Evolutionary conservation across 2,329 filamentous ascomycete genomes (phyloP).

Genomic region (Emericellopsis atlantica): DNA sequence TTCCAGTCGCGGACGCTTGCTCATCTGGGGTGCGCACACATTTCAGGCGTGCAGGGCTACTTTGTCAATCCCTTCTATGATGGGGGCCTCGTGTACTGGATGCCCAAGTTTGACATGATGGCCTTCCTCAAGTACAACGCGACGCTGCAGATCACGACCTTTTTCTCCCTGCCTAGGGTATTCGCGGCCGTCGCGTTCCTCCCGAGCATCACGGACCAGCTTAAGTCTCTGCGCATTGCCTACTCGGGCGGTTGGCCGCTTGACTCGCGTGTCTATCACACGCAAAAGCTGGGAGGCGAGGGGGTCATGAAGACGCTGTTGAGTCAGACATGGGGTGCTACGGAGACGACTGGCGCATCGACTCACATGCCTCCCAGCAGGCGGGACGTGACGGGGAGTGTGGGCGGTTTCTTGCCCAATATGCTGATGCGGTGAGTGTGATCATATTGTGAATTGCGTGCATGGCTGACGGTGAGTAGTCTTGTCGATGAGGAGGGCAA

Average conservation of each 20-base stretch:
- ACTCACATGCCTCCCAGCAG: conserved; percentile 28
- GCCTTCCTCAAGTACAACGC: conserved; percentile 40
- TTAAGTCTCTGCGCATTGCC: conserved; percentile 31
- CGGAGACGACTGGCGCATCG: conserved; percentile 37
- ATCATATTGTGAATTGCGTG: not conserved
- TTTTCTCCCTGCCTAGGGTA: conserved; percentile 50
- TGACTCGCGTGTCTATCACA: conserved; percentile 29
- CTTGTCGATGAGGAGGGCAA: conserved; percentile 24
- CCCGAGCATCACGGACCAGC: conserved; percentile 37
- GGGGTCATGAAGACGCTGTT: conserved; percentile 16
- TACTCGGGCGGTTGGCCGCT: conserved; percentile 43
- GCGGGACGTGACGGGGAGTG: conserved; percentile 30
- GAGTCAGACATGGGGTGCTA: conserved; percentile 43
- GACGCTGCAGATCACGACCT: conserved; percentile 34
- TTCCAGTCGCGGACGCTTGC: conserved; percentile 22
- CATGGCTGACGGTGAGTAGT: conserved; percentile 5
- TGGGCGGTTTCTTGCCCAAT: conserved; percentile 18
- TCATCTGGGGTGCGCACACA: conserved; percentile 31
- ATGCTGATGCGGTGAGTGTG: conserved; percentile 12
- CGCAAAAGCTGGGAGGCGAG: conserved; percentile 28
- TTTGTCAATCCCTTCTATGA: conserved; percentile 26
- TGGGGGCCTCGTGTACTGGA: conserved; percentile 45
- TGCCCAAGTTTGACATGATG: conserved; percentile 44
- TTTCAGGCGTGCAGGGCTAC: conserved; percentile 30
- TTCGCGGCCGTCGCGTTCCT: conserved; percentile 45